These are phyloP conservation scores for Urostyla sp. DNA, from an alignment of 73 alveolate genomes.

Conservation along the genomic window DNA sequence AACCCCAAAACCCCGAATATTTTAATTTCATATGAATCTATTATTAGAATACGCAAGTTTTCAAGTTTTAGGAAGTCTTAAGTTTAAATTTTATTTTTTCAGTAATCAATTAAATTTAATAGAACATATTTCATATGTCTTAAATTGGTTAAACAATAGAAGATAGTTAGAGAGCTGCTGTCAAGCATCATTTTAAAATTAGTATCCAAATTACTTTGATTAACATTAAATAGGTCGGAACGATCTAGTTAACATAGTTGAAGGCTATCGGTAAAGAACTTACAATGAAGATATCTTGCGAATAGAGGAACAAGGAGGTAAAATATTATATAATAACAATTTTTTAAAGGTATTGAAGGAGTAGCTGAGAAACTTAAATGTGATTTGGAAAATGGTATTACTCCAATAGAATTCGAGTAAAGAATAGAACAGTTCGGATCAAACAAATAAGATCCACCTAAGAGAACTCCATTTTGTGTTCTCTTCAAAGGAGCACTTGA, in stretches of 20 bases:
- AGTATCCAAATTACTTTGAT: too few species aligned
- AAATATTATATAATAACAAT: neutral
- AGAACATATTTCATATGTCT: too few species aligned
- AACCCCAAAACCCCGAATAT: neutral
- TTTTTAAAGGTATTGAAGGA: slow-evolving; percentile 32
- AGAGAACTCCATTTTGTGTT: slow-evolving; percentile 53
- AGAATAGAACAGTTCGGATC: slow-evolving; percentile 67
- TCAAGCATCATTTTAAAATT: too few species aligned
- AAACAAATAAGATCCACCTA: slow-evolving; percentile 44
- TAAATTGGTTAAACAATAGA: neutral
- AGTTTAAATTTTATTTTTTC: neutral
- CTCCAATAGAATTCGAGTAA: slow-evolving; percentile 58
- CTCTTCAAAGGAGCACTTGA: slow-evolving; percentile 64
- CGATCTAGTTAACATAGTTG: too few species aligned
- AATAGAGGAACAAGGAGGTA: slow-evolving; percentile 3
- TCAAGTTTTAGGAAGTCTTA: neutral
- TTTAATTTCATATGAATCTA: too few species aligned
- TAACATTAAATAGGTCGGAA: too few species aligned
- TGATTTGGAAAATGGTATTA: slow-evolving; percentile 31
- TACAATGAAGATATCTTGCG: slow-evolving; percentile 10
- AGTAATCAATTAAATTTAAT: neutral
- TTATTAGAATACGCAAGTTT: neutral
- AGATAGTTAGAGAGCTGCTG: too few species aligned
- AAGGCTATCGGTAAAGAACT: slow-evolving; percentile 17
- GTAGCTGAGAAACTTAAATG: slow-evolving; percentile 21